Evolutionary conservation across 1,284 basidiomycete genomes (phyloP).

Genomic region (Ganoderma leucocontextum): DNA sequence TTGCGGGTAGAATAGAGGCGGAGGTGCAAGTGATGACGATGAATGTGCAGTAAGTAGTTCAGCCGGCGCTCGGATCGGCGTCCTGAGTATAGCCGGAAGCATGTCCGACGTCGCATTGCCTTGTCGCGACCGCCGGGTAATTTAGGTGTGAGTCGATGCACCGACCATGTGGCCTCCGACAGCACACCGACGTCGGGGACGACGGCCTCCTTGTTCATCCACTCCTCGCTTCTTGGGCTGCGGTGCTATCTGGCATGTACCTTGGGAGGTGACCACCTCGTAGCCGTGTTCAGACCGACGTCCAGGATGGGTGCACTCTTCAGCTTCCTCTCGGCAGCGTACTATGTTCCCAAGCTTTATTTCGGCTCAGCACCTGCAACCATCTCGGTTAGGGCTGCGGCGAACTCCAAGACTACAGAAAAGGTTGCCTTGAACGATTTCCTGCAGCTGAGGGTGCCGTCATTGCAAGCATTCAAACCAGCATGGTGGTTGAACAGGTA

Average conservation of each 20-base stretch:
- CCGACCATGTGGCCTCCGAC: conserved; percentile 9
- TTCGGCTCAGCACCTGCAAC: conserved; percentile 49
- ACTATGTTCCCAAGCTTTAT: conserved; percentile 43
- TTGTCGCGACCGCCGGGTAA: conserved; percentile 1
- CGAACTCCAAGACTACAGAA: conserved; percentile 43
- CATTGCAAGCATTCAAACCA: conserved; percentile 63
- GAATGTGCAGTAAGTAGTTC: neutral
- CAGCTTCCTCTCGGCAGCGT: conserved; percentile 34
- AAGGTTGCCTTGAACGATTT: conserved; percentile 57
- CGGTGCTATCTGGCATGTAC: conserved; percentile 7
- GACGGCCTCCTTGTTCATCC: conserved; percentile 6
- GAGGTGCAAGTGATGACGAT: too few species aligned
- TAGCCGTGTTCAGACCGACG: neutral
- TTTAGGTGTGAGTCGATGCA: conserved; percentile 6
- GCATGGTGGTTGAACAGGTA: conserved; percentile 79
- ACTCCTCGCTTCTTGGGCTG: neutral
- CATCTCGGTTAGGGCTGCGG: conserved; percentile 48
- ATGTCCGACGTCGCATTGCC: neutral
- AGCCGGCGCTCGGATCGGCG: conserved; percentile 12
- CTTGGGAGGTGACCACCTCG: neutral
- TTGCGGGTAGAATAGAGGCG: neutral
- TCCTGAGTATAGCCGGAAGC: conserved; percentile 8
- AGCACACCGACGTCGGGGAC: conserved; percentile 10
- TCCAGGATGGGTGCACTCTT: conserved; percentile 44
- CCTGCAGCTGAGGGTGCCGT: conserved; percentile 65